phyloP scores from a whole-genome alignment of 805 yeast species.

The Huiozyma sinensis region DNA sequence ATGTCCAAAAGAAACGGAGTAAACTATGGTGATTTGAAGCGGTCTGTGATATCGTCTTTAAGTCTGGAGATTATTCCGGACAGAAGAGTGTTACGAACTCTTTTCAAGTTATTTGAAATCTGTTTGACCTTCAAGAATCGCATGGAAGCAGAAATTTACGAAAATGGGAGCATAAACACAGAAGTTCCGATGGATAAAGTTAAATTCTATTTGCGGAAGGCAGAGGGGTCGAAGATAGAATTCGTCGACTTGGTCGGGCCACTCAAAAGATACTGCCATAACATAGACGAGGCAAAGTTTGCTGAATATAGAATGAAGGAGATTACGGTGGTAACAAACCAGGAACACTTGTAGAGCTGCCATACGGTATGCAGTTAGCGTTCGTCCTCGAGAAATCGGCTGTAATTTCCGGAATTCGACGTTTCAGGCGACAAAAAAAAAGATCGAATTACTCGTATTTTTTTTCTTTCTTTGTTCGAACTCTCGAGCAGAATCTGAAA shows the following conservation, averaged over 20 bases:
- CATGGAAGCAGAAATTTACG: slow-evolving; percentile 6
- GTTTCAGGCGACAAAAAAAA: too few relatives aligned
- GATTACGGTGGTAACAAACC: background rate
- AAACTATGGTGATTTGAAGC: slow-evolving; percentile 12
- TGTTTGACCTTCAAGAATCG: slow-evolving; percentile 9
- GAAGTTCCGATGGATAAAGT: slow-evolving; percentile 23
- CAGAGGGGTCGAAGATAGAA: slow-evolving; percentile 32
- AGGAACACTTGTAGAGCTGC: background rate
- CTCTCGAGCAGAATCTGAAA: too few relatives aligned
- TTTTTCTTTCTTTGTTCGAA: too few relatives aligned
- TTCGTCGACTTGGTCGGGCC: slow-evolving; percentile 7
- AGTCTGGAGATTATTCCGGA: slow-evolving; percentile 15
- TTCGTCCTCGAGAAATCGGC: too few relatives aligned
- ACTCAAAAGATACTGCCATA: slow-evolving; percentile 8
- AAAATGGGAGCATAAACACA: slow-evolving; percentile 11
- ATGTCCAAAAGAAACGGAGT: background rate
- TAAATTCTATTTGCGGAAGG: slow-evolving; percentile 37
- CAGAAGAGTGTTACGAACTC: slow-evolving; percentile 5
- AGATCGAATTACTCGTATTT: too few relatives aligned
- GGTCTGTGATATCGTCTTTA: slow-evolving; percentile 11
- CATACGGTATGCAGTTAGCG: too few relatives aligned
- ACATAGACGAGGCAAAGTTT: slow-evolving; percentile 3
- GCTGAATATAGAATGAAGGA: slow-evolving; percentile 1
- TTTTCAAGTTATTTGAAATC: slow-evolving; percentile 9
- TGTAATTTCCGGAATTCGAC: too few relatives aligned